phyloP scores from a whole-genome alignment of 2,329 filamentous ascomycete genomes.

The Colletotrichum sp. region DNA sequence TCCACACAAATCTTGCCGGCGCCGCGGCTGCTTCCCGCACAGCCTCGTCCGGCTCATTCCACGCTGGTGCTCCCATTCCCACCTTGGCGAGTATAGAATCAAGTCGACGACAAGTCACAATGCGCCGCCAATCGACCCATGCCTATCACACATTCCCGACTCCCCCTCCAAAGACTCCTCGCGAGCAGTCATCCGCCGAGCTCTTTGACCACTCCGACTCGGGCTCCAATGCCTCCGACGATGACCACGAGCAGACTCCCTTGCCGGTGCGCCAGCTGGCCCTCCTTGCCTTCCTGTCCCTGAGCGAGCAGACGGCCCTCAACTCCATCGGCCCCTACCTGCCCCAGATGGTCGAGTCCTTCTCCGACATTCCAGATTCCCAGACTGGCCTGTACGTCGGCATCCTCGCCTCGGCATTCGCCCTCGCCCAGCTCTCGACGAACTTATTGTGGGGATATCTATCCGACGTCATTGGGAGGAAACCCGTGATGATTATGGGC shows the following conservation, averaged over 20 bases:
- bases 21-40: slow-evolving; percentile 15
- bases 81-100: slow-evolving; percentile 29
- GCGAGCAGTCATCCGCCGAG: slow-evolving; percentile 47
- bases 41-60: slow-evolving; percentile 52
- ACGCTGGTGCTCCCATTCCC: slow-evolving; percentile 56
- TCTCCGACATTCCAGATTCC: slow-evolving; percentile 75
- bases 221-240: slow-evolving; percentile 30
- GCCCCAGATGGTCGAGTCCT: slow-evolving; percentile 87
- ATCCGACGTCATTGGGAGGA: slow-evolving; percentile 79
- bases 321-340: slow-evolving; percentile 97
- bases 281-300: slow-evolving; percentile 84
- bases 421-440: slow-evolving; percentile 87
- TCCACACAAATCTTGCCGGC: slow-evolving; percentile 2
- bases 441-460: slow-evolving; percentile 92
- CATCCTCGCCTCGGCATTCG: slow-evolving; percentile 87
- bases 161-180: slow-evolving; percentile 70
- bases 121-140: slow-evolving; percentile 49
- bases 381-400: slow-evolving; percentile 89
- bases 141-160: slow-evolving; percentile 86
- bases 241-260: slow-evolving; percentile 67
- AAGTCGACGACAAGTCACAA: slow-evolving; percentile 15
- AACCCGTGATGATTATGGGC: slow-evolving; percentile 81
- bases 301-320: slow-evolving; percentile 94
- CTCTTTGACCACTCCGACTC: slow-evolving; percentile 26
- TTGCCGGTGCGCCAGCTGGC: slow-evolving; percentile 83